A percentile compares a stretch with the other conserved stretches of the same genome.
Conservation (phyloP, 306 rosid genomes). For the Quercus parvula region DNA sequence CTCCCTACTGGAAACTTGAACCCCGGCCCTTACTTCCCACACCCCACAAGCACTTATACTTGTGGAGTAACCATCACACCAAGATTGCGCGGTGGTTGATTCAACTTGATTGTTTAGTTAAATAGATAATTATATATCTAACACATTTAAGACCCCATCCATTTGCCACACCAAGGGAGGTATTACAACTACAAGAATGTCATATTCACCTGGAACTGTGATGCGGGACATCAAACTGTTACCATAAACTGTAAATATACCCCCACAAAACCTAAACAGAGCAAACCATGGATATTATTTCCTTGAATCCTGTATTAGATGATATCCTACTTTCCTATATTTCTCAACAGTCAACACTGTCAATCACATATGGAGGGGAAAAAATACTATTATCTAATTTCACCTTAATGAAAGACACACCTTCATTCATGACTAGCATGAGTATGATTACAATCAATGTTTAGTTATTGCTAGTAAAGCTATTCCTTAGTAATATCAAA, state of each 20-base stretch:
- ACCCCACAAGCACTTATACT: too few relatives aligned
- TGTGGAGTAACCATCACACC: too few relatives aligned
- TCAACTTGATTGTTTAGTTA: too few relatives aligned
- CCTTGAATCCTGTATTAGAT: too few relatives aligned
- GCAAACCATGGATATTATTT: too few relatives aligned
- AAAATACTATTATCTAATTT: too few relatives aligned
- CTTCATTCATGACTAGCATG: background rate
- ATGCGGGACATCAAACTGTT: background rate
- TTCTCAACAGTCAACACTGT: background rate
- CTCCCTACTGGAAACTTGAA: too few relatives aligned
- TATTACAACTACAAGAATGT: background rate
- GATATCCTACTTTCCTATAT: background rate
- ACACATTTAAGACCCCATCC: too few relatives aligned
- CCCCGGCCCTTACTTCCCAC: fast-evolving
- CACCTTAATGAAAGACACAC: background rate
- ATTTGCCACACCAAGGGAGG: background rate
- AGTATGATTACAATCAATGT: background rate
- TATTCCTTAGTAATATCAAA: background rate
- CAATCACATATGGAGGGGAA: too few relatives aligned
- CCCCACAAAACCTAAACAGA: background rate
- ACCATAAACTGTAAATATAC: background rate
- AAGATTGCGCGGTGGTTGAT: too few relatives aligned
- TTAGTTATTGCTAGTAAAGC: background rate
- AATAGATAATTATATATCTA: too few relatives aligned
- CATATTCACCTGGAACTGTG: background rate